Evolutionary conservation across 306 rosid species (phyloP).

Genomic region (Mimosa bimucronata): DNA sequence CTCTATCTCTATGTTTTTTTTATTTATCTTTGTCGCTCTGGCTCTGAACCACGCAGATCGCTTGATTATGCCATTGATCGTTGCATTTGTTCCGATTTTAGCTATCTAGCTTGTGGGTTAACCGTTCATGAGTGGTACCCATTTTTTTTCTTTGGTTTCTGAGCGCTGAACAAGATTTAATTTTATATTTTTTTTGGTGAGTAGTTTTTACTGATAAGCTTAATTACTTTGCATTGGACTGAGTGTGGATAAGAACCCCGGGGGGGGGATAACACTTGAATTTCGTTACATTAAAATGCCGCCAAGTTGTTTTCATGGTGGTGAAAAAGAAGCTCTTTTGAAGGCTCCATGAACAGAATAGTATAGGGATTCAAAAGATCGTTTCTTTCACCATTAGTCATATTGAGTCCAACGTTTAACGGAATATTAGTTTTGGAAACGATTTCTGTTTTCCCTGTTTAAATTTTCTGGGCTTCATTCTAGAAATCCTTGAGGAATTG

Average conservation of each 20-base stretch:
- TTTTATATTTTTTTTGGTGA: not conserved
- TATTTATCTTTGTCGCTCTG: conserved; percentile 20
- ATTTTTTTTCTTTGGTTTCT: conserved; percentile 32
- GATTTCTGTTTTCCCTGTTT: no score
- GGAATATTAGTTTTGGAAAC: no score
- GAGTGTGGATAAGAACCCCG: not conserved
- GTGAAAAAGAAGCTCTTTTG: not conserved
- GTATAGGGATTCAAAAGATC: not conserved
- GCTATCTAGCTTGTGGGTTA: conserved; percentile 9
- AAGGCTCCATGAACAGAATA: not conserved
- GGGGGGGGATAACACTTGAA: not conserved
- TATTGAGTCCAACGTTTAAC: not conserved
- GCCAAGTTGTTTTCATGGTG: not conserved
- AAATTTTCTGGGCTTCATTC: no score
- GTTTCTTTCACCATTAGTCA: not conserved
- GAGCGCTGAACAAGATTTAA: conserved; percentile 5
- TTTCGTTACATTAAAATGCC: not conserved
- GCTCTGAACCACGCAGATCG: conserved; percentile 37
- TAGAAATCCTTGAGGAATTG: no score
- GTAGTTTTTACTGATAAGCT: conserved; percentile 2
- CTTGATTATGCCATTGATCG: conserved; percentile 18
- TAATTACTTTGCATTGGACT: conserved; percentile 7
- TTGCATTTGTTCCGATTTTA: conserved; percentile 17
- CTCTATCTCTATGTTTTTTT: not conserved
- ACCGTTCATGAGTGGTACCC: not conserved